A percentile compares a stretch with the other conserved stretches of the same genome.
Evolutionary conservation across 1,284 basidiomycete species (phyloP).

Genomic region (Tranzscheliella williamsii): DNA sequence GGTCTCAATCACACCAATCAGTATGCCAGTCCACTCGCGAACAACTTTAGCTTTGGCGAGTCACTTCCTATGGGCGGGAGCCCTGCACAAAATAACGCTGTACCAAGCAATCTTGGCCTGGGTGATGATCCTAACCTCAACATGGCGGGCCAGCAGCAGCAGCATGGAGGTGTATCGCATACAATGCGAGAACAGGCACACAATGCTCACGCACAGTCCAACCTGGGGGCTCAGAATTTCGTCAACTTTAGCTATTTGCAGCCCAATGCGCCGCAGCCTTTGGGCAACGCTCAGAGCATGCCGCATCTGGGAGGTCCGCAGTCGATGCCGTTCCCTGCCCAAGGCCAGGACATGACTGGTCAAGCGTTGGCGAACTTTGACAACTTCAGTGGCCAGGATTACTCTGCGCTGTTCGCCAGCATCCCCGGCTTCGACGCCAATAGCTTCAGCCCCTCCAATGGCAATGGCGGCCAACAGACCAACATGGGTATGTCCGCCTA

Average conservation of each 20-base stretch:
- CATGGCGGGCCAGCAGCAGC: conserved; percentile 5
- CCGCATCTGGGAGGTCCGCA: conserved; percentile 49
- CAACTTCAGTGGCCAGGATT: conserved; percentile 21
- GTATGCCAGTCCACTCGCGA: conserved; percentile 25
- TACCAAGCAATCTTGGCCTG: conserved; percentile 23
- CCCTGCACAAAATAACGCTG: conserved; percentile 8
- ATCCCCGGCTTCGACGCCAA: conserved; percentile 29
- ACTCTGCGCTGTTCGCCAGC: conserved; percentile 29
- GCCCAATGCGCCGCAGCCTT: conserved; percentile 28
- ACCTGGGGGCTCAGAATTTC: conserved; percentile 26
- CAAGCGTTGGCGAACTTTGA: conserved; percentile 21
- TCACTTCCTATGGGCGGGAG: conserved; percentile 8
- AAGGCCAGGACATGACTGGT: conserved; percentile 6
- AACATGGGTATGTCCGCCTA: conserved; percentile 25
- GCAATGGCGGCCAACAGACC: conserved; percentile 12
- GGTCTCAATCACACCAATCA: conserved; percentile 19
- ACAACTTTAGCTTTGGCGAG: conserved; percentile 37
- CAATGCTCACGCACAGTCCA: conserved; percentile 30
- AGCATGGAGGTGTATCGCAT: conserved; percentile 5
- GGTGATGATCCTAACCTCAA: conserved; percentile 2
- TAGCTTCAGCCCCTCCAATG: conserved; percentile 8
- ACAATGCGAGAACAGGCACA: conserved; percentile 39
- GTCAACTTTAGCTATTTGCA: conserved; percentile 30
- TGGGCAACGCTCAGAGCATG: conserved; percentile 36
- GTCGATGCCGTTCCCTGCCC: conserved; percentile 48